phyloP scores from a whole-genome alignment of 2,329 filamentous ascomycete genomes.

The Colletotrichum camelliae region DNA sequence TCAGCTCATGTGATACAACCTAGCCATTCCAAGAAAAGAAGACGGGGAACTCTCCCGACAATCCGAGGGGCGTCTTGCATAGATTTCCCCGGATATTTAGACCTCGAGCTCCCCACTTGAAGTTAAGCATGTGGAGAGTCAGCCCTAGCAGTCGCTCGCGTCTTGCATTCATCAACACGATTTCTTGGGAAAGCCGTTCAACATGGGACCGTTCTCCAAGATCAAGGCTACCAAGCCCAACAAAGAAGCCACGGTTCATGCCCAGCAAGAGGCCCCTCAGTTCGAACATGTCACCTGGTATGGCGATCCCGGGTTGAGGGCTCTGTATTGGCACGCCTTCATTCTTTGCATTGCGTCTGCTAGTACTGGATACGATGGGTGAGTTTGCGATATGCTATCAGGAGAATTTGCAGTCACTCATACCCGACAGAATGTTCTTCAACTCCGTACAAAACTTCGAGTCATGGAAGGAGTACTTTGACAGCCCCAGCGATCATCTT shows the following conservation, averaged over 20 bases:
- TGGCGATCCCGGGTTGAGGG: conserved; percentile 58
- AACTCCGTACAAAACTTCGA: conserved; percentile 49
- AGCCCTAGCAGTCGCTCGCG: not conserved
- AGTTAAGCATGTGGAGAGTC: not conserved
- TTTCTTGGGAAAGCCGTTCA: not conserved
- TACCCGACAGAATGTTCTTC: conserved; percentile 44
- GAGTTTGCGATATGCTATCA: conserved; percentile 22
- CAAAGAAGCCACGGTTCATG: conserved; percentile 22
- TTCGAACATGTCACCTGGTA: conserved; percentile 58
- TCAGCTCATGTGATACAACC: not conserved
- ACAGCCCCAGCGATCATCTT: conserved; percentile 44
- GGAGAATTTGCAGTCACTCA: not conserved
- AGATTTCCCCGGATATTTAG: not conserved
- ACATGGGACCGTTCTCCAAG: not conserved
- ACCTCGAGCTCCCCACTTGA: not conserved
- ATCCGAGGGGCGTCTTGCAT: not conserved
- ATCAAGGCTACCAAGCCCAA: conserved; percentile 9
- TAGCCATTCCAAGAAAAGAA: not conserved
- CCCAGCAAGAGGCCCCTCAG: conserved; percentile 52
- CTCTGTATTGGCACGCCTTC: conserved; percentile 58
- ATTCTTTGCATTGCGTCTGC: conserved; percentile 60
- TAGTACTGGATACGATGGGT: conserved; percentile 63
- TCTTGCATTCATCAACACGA: rapidly evolving
- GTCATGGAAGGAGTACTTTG: conserved; percentile 53
- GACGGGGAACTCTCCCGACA: not conserved